phyloP scores from a whole-genome alignment of 257 asterid species.

The Solanum ahanhuiri region DNA sequence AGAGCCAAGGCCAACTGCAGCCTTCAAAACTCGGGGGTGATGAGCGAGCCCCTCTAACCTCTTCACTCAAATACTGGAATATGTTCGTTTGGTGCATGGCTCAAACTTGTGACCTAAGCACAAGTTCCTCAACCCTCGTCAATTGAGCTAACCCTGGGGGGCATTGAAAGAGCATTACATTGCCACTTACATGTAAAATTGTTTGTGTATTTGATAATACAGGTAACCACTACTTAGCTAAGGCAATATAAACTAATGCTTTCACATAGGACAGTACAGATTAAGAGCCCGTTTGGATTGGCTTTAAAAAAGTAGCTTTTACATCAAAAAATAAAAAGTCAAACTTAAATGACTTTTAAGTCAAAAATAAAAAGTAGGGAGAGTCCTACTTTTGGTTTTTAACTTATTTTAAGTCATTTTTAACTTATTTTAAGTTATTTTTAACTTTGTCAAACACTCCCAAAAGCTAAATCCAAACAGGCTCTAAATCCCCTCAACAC shows the following conservation, averaged over 20 bases:
- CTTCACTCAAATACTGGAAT: background rate
- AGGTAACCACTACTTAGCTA: background rate
- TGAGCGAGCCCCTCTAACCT: background rate
- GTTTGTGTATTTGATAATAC: background rate
- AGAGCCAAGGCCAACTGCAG: background rate
- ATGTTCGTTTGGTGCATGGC: background rate
- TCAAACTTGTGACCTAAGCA: background rate
- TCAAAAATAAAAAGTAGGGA: background rate
- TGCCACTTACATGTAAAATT: background rate
- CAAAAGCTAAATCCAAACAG: background rate
- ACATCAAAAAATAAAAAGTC: background rate
- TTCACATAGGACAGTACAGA: background rate
- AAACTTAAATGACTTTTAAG: no score
- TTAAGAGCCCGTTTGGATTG: background rate
- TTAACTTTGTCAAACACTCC: background rate
- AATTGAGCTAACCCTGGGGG: background rate
- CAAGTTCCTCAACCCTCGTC: background rate
- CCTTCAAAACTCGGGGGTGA: background rate
- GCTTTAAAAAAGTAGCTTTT: background rate
- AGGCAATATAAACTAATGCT: background rate
- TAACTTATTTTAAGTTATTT: background rate
- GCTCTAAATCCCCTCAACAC: background rate
- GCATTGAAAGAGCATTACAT: background rate
- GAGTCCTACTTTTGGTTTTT: background rate
- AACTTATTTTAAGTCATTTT: background rate